These are phyloP conservation scores for Monosporozyma servazzii DNA, from an alignment of 805 yeast genomes.

Conservation along the genomic window DNA sequence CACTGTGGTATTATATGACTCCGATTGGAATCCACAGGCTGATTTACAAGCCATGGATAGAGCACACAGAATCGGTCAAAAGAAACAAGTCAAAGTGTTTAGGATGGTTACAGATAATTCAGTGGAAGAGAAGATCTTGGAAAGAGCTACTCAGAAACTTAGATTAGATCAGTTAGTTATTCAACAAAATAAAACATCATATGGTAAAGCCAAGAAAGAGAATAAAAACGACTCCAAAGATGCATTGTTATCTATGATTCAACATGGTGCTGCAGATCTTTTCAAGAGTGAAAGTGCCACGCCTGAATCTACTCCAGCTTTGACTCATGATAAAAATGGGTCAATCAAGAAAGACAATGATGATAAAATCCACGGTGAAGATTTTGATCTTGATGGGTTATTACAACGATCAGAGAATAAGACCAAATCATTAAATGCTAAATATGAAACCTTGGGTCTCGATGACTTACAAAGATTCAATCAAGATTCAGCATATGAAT, in stretches of 20 bases:
- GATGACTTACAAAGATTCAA: conserved; percentile 73
- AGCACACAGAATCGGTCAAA: conserved; percentile 83
- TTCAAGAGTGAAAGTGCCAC: conserved; percentile 24
- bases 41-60: conserved; percentile 86
- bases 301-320: conserved; percentile 18
- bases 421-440: conserved; percentile 51
- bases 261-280: conserved; percentile 68
- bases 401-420: conserved; percentile 53
- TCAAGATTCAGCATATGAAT: conserved; percentile 69
- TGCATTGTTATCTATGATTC: conserved; percentile 73
- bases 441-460: conserved; percentile 58
- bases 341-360: not conserved
- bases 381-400: conserved; percentile 50
- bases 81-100: conserved; percentile 71
- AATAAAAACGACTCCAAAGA: conserved; percentile 43
- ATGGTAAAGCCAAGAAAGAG: conserved; percentile 20
- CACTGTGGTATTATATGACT: conserved; percentile 63
- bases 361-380: conserved; percentile 24
- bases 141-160: conserved; percentile 72
- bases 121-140: conserved; percentile 73
- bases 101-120: conserved; percentile 75
- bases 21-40: conserved; percentile 87
- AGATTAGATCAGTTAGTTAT: conserved; percentile 74
- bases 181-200: conserved; percentile 53
- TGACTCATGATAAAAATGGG: conserved; percentile 18